Base-by-base conservation (phyloP, 1,284 basidiomycete species). In the Microbotryum scabiosae region DNA sequence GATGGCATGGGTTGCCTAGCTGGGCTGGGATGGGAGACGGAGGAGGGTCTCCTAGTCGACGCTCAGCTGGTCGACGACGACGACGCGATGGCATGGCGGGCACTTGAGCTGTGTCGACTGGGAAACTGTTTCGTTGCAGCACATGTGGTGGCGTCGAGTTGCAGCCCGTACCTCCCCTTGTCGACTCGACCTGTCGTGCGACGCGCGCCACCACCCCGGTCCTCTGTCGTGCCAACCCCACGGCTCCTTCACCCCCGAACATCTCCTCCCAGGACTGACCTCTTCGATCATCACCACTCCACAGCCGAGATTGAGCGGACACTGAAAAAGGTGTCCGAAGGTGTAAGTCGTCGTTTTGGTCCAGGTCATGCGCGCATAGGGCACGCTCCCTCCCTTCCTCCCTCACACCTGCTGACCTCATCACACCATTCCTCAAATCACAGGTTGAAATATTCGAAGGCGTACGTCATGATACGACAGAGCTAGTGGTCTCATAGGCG, bases 251-350 rank as follows among this genome's bases (percentile, higher is more conserved):
- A 4, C 52, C n/a, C 8, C 4, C 23, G 16, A 26, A 20, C 32
- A 16, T 5, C 18, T 5, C 18, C 10, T 9, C 6, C 21, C n/a
- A 32, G n/a, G 4, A 25, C 26, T 10, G 43, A 41, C 26, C 18
- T 28, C 32, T 26, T 21, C 26, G 25, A 28, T 28, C n/a, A 4
- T n/a, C 4, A 21, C 36, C 26, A 14, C 28, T 12, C 43, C 30
- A 21, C 76, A 96, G 91, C 88, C 76, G 92, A 97, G 78, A 94
- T 97, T 70, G 92, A 96, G 82, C 84, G 88, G 74, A 96, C 91
- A 58, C 81, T 96, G 73, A 97, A 97, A 81, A 90, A 90, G 79
- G 90, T 97, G 70, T 72, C 85, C 44, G 88, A 92, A 77, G 92
- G 92, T 66, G 90, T 67, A 32, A 51, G 67, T 66, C 25, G 28